Evolutionary conservation across 78 protist genomes (phyloP), one percentile per base, ranked within the genome.

Genomic region (Dictyostelium discoideum): DNA sequence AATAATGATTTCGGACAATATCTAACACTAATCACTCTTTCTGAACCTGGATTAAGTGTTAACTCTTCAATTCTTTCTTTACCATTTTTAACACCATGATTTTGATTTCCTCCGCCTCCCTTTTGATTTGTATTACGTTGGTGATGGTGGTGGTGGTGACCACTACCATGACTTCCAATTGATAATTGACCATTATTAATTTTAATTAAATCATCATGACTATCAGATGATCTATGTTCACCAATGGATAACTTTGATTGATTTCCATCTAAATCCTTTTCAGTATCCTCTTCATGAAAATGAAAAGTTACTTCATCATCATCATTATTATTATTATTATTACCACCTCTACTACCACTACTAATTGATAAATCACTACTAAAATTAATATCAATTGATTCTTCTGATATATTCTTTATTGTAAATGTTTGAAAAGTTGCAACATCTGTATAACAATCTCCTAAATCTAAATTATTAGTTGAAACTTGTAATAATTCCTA

Each of bases 381-480:
- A 14, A 94, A 89, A 63, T 76, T 78, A 32, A 96, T 87, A 67
- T 96, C 97, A 18, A 96, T 29, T 29, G 96, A 6, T 13, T 84
- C 95, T 6, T 87, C 95, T 24, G 97, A 82, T 44, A 87, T 72
- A 81, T 96, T 96, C 48, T 93, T 86, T 39, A 96, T 79, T 16
- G 92, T 85, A 44, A 96, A 63, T 18, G 80, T 90, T 24, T 50
- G 60, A 81, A 24, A 69, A 20, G 78, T 50, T 22, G 96, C 60
- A 20, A 69, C 44, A 54, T 54, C 74, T 7, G 86, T 83, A 80
- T 94, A 96, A 74, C 96, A 95, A 50, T 96, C 98, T 14, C 98
- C 98, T 29, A 96, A 78, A 78, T 96, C 98, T 1, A 96, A 65
- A 16, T 44, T 18, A 54, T 79, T 84, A 3, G 79, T 89, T 57